phyloP scores from a whole-genome alignment of 805 yeast species.

The Metschnikowia vanudenii region DNA sequence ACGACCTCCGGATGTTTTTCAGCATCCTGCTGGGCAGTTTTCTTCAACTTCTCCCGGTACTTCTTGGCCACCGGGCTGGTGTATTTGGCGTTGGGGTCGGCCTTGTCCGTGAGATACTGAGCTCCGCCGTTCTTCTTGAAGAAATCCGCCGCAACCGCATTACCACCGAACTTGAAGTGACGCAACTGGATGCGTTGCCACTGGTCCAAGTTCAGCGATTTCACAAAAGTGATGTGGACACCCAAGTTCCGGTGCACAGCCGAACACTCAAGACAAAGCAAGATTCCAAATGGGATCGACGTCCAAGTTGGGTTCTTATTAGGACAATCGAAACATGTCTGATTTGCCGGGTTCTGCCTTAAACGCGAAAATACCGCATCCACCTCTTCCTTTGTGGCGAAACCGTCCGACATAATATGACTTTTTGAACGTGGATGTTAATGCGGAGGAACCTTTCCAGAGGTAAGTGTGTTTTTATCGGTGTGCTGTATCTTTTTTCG shows the following conservation, averaged over 20 bases:
- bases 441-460: not conserved
- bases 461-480: not conserved
- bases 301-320: slow-evolving; percentile 98
- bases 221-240: slow-evolving; percentile 93
- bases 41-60: slow-evolving; percentile 77
- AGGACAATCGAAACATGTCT: slow-evolving; percentile 89
- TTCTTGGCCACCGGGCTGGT: slow-evolving; percentile 74
- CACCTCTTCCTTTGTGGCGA: slow-evolving; percentile 70
- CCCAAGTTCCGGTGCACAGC: slow-evolving; percentile 95
- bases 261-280: slow-evolving; percentile 91
- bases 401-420: slow-evolving; percentile 39
- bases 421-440: not conserved
- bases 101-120: slow-evolving; percentile 51
- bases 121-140: slow-evolving; percentile 85
- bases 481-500: not conserved
- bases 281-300: slow-evolving; percentile 92
- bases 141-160: slow-evolving; percentile 79
- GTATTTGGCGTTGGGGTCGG: slow-evolving; percentile 74
- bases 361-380: slow-evolving; percentile 61
- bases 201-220: slow-evolving; percentile 86
- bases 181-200: slow-evolving; percentile 92
- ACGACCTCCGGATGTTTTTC: slow-evolving; percentile 69
- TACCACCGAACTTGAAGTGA: slow-evolving; percentile 92
- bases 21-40: slow-evolving; percentile 65
- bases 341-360: slow-evolving; percentile 68